A percentile compares a stretch with the other conserved stretches of the same genome.
Conservation (phyloP, 805 yeast genomes). For the Candida quercuum region DNA sequence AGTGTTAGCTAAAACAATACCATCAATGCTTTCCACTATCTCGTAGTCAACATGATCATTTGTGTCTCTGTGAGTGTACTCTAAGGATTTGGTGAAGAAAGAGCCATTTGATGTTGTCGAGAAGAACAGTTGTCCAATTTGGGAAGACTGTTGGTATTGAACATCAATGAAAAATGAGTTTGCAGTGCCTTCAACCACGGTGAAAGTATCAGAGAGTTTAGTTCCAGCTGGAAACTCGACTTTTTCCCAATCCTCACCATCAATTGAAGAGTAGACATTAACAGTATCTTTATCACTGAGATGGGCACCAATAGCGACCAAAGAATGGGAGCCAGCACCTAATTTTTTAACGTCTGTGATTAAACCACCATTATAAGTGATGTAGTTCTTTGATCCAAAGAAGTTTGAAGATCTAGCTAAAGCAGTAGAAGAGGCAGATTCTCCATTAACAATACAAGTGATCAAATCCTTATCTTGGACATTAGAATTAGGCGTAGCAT, state of each 20-base stretch:
- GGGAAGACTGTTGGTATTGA: slow-evolving; percentile 11
- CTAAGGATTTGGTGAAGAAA: slow-evolving; percentile 39
- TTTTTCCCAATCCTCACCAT: slow-evolving; percentile 28
- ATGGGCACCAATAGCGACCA: slow-evolving; percentile 30
- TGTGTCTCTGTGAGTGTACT: slow-evolving; percentile 31
- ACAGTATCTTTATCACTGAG: slow-evolving; percentile 17
- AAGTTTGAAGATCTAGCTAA: slow-evolving; percentile 40
- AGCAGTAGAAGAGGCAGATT: slow-evolving; percentile 25
- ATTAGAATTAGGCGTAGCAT: slow-evolving; percentile 20
- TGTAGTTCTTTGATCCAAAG: slow-evolving; percentile 31
- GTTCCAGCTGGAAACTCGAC: slow-evolving; percentile 27
- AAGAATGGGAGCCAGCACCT: slow-evolving; percentile 29
- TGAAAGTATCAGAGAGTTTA: slow-evolving; percentile 18
- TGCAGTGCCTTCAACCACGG: slow-evolving; percentile 32
- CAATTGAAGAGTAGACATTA: slow-evolving; percentile 28
- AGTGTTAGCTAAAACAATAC: slow-evolving; percentile 50
- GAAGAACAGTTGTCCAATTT: slow-evolving; percentile 27
- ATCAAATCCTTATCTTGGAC: slow-evolving; percentile 28
- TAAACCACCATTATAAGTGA: slow-evolving; percentile 27
- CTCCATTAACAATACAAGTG: slow-evolving; percentile 40
- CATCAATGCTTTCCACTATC: slow-evolving; percentile 47
- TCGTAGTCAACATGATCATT: slow-evolving; percentile 30
- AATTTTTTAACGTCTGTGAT: slow-evolving; percentile 27
- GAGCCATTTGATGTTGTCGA: slow-evolving; percentile 47
- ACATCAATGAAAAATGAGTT: slow-evolving; percentile 37